phyloP scores from a whole-genome alignment of 73 alveolate genomes.

The Tetrahymena borealis region DNA sequence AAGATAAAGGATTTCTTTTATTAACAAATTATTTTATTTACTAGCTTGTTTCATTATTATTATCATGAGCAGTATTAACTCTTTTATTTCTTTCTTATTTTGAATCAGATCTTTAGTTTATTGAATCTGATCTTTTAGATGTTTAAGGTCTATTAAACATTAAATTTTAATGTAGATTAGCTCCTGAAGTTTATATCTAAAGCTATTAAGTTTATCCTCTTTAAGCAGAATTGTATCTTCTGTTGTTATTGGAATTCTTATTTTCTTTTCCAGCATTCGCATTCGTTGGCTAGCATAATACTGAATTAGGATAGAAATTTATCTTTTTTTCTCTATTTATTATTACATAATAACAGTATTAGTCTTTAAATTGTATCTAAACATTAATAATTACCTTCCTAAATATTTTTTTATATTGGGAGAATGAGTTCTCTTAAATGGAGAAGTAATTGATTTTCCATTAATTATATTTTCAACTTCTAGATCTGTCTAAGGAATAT shows the following conservation, averaged over 20 bases:
- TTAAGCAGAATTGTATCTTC: neutral
- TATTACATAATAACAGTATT: neutral
- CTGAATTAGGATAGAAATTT: neutral
- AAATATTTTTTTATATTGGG: neutral
- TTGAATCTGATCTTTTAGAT: neutral
- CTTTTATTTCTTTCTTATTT: neutral
- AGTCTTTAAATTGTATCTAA: neutral
- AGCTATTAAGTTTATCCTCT: neutral
- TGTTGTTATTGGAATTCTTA: neutral
- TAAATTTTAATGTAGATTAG: neutral
- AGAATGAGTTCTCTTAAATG: neutral
- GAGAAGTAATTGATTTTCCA: neutral
- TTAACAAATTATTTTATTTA: neutral
- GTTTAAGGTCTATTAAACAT: neutral
- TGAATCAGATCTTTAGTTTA: neutral
- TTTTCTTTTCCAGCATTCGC: neutral
- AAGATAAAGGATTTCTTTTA: neutral
- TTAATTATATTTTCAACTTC: neutral
- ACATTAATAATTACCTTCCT: neutral
- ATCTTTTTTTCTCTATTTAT: neutral
- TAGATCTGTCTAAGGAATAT: neutral
- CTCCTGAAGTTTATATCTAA: neutral
- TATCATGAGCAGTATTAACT: neutral
- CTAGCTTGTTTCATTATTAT: neutral
- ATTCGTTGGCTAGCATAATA: neutral